Evolutionary conservation across 352 stramenopile species (phyloP), one percentile per base, ranked within the genome.

Genomic region (Pythium volutum): DNA sequence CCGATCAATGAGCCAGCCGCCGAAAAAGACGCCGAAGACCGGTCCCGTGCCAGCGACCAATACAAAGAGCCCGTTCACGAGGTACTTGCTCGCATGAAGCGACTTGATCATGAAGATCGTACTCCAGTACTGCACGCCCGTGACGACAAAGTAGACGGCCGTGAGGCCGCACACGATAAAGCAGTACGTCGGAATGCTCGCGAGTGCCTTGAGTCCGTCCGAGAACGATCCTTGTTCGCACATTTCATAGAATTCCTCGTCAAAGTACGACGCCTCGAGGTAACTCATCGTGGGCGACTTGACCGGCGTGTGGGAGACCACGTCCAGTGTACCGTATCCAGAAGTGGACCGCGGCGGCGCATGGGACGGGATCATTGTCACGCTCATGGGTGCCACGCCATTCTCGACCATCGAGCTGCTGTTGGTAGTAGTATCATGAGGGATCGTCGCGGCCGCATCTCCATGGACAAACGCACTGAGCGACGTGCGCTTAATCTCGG

Each of bases 101-200:
- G 83, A 90, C 75, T 91, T 91, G 71, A 91, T 89, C 77, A 94
- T 90, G 63, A 91, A 94, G 67, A 92, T 92, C 2, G 84, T 94
- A 64, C 79, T 90, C 84, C 84, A 94, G 70, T 92, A 94, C 64
- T 94, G 84, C 47, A 94, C 84, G 39, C 82, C 82, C 43, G 84
- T 94, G 58, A 94, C 84, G 39, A 94, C 84, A 50, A 94, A 94
- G 74, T 94, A 94, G n/a, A 94, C 82, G 18, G 82, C 85, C 43
- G 80, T 90, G 49, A 94, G 72, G 0, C 82, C 84, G 23, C 82
- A 79, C 8, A 94, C 78, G 64, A 92, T 89, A 36, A 94, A 61
- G 26, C 79, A 84, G 61, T 91, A 94, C 34, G 90, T 80, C 4
- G 84, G 84, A 22, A 90, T 85, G 42, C 81, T 73, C 26, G 86